Evolutionary conservation across 306 rosid species (phyloP).

Genomic region (Pyrus betulifolia): DNA sequence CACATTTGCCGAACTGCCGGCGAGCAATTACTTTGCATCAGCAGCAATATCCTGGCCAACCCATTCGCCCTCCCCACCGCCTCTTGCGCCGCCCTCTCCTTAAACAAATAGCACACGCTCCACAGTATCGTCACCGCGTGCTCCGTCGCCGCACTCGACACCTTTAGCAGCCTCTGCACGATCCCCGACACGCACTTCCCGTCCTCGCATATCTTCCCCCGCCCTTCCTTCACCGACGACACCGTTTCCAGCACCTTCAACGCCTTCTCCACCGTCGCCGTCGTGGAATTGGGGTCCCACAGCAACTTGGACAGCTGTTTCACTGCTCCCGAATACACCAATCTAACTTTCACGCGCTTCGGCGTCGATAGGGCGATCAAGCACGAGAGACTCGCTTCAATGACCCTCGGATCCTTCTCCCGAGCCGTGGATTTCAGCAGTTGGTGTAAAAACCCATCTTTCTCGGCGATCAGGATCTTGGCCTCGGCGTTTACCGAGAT

Average conservation of each 20-base stretch:
- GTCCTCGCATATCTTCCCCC: constrained; percentile 55
- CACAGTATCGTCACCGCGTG: constrained; percentile 79
- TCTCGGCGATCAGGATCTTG: constrained; percentile 54
- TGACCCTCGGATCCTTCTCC: constrained; percentile 38
- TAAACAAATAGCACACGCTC: constrained; percentile 72
- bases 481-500: constrained; percentile 49
- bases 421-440: constrained; percentile 39
- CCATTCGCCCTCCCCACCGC: constrained; percentile 70
- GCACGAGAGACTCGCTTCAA: constrained; percentile 51
- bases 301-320: constrained; percentile 34
- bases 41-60: constrained; percentile 64
- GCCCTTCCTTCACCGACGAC: constrained; percentile 76
- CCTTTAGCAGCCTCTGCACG: constrained; percentile 59
- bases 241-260: constrained; percentile 60
- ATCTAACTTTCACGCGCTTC: constrained; percentile 36
- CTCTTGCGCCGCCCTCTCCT: constrained; percentile 63
- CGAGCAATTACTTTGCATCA: constrained; percentile 91
- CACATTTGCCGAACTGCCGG: constrained; percentile 67
- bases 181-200: constrained; percentile 46
- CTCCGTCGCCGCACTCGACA: constrained; percentile 66
- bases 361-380: constrained; percentile 48
- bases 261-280: constrained; percentile 43
- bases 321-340: constrained; percentile 51
- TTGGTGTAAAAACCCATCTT: constrained; percentile 44
- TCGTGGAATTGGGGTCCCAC: constrained; percentile 27